Evolutionary conservation across 352 stramenopile genomes (phyloP), one percentile per base, ranked within the genome.

Genomic region (Pythium brassicae): DNA sequence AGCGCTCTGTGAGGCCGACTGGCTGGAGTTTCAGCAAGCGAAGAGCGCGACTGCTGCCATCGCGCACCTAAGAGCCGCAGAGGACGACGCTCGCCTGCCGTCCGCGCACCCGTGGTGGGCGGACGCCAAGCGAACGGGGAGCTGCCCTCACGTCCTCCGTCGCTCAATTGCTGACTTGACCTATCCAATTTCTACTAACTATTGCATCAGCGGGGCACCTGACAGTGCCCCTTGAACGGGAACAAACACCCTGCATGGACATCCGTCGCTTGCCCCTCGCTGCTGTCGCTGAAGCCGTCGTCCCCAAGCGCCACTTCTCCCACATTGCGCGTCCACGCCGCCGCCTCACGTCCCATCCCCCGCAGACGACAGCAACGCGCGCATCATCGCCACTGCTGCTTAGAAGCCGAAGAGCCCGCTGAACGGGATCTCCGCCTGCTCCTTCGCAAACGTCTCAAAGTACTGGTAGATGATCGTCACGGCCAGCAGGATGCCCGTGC

Each of bases 381-480:
- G 1, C 29, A 46, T 19, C 32, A 45, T 22, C 29, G 20, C 45
- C 29, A 59, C 58, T 23, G 49, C 49, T 72, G n/a, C 67, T 87
- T 91, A 92, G 69, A 94, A 92, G 64, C 84, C 84, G 60, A 94
- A 94, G 48, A 94, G 66, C 43, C 78, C 76, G 52, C 76, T 78
- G 43, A 94, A 63, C 50, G 83, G 83, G 54, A 94, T 77, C 60
- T 94, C 84, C 9, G 84, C 79, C 60, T 94, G 81, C 71, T 99
- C 95, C 68, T 97, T 97, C 53, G 94, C 86, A 55, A 99, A 98
- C 43, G 94, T 97, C 86, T 99, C 96, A 67, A 98, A 99, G 78
- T 99, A 99, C 76, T 98, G 91, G 86, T 99, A 99, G 76, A 99
- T 99, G 83, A 99, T 99, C 26, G 97, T 99, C 53, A 99, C 97